A percentile compares a stretch with the other conserved stretches of the same genome.
Conservation (phyloP, 2,329 filamentous ascomycete species). For the Microcyclospora pomicola region DNA sequence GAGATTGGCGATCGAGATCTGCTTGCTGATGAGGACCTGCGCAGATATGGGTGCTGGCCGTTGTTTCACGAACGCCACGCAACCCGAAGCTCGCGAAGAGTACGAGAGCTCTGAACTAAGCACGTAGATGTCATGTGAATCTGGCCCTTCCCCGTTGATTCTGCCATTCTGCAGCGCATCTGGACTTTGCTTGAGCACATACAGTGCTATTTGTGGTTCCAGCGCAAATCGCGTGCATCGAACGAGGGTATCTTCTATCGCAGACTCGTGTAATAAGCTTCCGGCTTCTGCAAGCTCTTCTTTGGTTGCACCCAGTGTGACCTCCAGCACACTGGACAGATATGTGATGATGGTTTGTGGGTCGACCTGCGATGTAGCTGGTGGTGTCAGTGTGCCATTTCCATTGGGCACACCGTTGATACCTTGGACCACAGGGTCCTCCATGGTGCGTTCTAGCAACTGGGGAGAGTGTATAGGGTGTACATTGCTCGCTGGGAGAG, state of each 20-base stretch:
- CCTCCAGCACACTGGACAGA: constrained; percentile 33
- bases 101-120: constrained; percentile 72
- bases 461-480: too few species aligned
- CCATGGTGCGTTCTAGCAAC: constrained; percentile 13
- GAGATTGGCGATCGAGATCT: constrained; percentile 86
- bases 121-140: constrained; percentile 52
- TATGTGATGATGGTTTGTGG: constrained; percentile 36
- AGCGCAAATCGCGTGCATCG: constrained; percentile 80
- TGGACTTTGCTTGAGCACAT: constrained; percentile 70
- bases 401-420: constrained; percentile 21
- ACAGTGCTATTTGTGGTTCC: constrained; percentile 76
- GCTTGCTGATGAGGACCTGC: constrained; percentile 64
- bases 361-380: constrained; percentile 25
- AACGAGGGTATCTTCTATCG: constrained; percentile 66
- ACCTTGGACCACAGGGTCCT: constrained; percentile 24
- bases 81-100: constrained; percentile 66
- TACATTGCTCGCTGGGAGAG: too few species aligned
- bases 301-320: constrained; percentile 40
- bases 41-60: constrained; percentile 77
- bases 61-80: constrained; percentile 71
- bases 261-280: constrained; percentile 64
- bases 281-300: constrained; percentile 67
- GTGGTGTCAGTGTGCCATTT: constrained; percentile 12
- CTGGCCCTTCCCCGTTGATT: constrained; percentile 15
- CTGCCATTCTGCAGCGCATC: constrained; percentile 39